A percentile compares a stretch with the other conserved stretches of the same genome.
phyloP scores from a whole-genome alignment of 2,329 filamentous ascomycete species.

The Penicillium sp. region DNA sequence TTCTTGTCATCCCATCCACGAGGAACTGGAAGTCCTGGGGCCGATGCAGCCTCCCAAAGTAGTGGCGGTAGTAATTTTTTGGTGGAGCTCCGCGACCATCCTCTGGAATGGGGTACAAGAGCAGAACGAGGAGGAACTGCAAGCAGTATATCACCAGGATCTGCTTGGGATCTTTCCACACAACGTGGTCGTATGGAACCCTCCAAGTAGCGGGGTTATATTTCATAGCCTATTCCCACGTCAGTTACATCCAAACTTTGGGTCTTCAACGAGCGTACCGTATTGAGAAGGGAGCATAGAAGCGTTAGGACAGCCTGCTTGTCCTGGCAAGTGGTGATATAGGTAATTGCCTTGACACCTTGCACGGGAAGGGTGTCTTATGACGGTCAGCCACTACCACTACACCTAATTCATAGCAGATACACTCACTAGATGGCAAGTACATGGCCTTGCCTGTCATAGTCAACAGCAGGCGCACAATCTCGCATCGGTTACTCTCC shows the following conservation, averaged over 20 bases:
- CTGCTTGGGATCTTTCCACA: conserved; percentile 88
- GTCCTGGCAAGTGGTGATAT: conserved; percentile 81
- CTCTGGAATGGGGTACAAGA: conserved; percentile 87
- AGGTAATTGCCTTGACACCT: conserved; percentile 80
- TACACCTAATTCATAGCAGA: background rate
- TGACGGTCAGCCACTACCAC: conserved; percentile 7
- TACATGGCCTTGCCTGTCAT: conserved; percentile 93
- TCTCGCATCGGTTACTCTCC: conserved; percentile 89
- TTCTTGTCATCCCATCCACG: conserved; percentile 87
- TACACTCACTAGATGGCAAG: conserved; percentile 65
- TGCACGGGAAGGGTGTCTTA: conserved; percentile 69
- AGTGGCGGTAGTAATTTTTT: conserved; percentile 93
- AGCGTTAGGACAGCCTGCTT: conserved; percentile 89
- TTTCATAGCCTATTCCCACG: conserved; percentile 69
- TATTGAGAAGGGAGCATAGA: conserved; percentile 90
- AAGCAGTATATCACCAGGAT: conserved; percentile 87
- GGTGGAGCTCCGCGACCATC: conserved; percentile 61
- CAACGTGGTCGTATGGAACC: conserved; percentile 87
- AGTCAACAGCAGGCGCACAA: conserved; percentile 79
- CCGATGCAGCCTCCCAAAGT: conserved; percentile 82
- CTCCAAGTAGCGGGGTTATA: conserved; percentile 94
- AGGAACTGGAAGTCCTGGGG: conserved; percentile 98
- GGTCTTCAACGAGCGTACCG: conserved; percentile 55
- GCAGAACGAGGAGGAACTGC: conserved; percentile 79
- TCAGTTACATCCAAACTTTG: conserved; percentile 2